These are phyloP conservation scores for Diplocarpon mali DNA, from an alignment of 2,329 filamentous ascomycete genomes.

Conservation along the genomic window DNA sequence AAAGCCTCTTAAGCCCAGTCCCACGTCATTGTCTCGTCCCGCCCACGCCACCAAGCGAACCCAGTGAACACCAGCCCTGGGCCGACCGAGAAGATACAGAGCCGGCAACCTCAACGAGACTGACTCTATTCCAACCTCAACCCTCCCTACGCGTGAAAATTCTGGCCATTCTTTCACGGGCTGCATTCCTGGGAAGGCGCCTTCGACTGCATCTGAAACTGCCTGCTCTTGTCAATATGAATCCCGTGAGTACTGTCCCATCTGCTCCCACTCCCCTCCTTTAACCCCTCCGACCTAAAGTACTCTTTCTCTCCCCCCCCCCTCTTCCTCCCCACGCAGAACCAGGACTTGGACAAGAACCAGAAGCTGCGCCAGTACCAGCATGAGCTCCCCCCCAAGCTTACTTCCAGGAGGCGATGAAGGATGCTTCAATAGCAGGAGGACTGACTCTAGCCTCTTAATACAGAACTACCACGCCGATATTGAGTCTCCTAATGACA, in stretches of 20 bases:
- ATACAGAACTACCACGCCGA: conserved; percentile 21
- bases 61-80: too few relatives aligned
- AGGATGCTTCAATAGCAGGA: too few relatives aligned
- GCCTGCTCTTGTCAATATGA: conserved; percentile 10
- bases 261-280: background rate
- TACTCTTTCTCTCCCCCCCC: background rate
- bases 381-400: conserved; percentile 1
- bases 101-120: too few relatives aligned
- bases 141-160: too few relatives aligned
- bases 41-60: background rate
- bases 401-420: too few relatives aligned
- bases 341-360: too few relatives aligned
- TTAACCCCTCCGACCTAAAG: conserved; percentile 1
- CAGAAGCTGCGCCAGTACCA: background rate
- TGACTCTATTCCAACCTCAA: too few relatives aligned
- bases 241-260: conserved; percentile 15
- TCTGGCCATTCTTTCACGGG: too few relatives aligned
- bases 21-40: too few relatives aligned
- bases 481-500: conserved; percentile 26
- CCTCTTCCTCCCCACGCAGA: background rate
- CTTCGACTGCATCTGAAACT: conserved; percentile 10
- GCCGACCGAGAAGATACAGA: too few relatives aligned
- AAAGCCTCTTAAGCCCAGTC: too few relatives aligned
- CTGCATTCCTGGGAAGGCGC: conserved; percentile 17
- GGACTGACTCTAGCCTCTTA: conserved; percentile 8